phyloP scores from a whole-genome alignment of 257 asterid species.

The Penstemon barbatus region DNA sequence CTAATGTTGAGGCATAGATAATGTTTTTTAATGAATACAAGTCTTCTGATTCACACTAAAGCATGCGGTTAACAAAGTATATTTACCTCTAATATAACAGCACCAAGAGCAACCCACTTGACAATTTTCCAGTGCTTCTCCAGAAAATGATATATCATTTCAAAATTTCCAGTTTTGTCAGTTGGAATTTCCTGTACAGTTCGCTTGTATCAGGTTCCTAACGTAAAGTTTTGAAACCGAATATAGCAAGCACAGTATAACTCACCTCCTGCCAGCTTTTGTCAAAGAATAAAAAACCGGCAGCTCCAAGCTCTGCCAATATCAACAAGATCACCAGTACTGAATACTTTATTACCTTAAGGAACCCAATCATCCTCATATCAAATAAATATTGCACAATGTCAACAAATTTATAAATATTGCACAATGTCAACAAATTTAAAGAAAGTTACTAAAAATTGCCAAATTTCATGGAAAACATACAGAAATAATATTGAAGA shows the following conservation, averaged over 20 bases:
- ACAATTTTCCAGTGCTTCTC: conserved; percentile 67
- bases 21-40: neutral
- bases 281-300: conserved; percentile 90
- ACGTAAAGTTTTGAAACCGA: conserved; percentile 9
- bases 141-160: conserved; percentile 64
- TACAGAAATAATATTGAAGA: neutral
- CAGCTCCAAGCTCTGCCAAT: conserved; percentile 75
- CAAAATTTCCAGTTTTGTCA: conserved; percentile 67
- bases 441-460: neutral
- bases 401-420: conserved; percentile 5
- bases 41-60: conserved; percentile 8
- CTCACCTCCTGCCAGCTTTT: conserved; percentile 90
- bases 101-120: conserved; percentile 85
- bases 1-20: neutral
- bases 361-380: conserved; percentile 47
- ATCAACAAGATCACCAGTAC: conserved; percentile 74
- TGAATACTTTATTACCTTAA: conserved; percentile 72
- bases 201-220: conserved; percentile 20
- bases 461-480: neutral
- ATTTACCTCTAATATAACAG: conserved; percentile 65
- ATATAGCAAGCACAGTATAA: conserved; percentile 15
- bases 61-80: neutral
- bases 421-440: neutral
- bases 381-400: conserved; percentile 5
- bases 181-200: conserved; percentile 61